These are phyloP conservation scores for Cladosporium sp. DNA, from an alignment of 2,329 filamentous ascomycete genomes.

Conservation along the genomic window DNA sequence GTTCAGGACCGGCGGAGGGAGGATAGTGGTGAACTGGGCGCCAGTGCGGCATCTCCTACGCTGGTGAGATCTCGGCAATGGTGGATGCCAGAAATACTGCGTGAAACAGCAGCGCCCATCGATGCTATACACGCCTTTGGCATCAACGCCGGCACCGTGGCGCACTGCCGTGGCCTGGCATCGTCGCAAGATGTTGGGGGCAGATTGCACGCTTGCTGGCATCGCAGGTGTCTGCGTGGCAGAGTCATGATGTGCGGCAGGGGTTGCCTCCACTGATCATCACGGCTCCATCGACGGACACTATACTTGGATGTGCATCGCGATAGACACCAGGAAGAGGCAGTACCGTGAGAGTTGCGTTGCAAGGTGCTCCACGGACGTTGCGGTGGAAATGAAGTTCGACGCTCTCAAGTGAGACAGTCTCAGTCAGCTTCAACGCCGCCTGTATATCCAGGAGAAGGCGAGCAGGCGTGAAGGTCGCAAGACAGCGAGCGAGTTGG, in stretches of 20 bases:
- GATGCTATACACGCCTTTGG: background rate
- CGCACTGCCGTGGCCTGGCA: background rate
- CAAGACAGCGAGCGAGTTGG: background rate
- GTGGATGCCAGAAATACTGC: slow-evolving; percentile 11
- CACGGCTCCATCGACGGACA: background rate
- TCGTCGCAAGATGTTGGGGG: background rate
- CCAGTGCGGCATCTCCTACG: background rate
- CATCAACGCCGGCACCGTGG: background rate
- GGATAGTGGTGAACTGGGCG: slow-evolving; percentile 7
- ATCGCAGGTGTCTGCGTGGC: too few relatives aligned
- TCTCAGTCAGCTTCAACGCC: slow-evolving; percentile 11
- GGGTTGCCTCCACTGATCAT: background rate
- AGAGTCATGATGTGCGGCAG: slow-evolving; percentile 9
- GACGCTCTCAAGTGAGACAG: slow-evolving; percentile 4
- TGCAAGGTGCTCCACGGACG: background rate
- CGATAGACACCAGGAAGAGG: background rate
- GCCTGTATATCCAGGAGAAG: background rate
- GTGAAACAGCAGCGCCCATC: slow-evolving; percentile 14
- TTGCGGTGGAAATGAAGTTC: slow-evolving; percentile 15
- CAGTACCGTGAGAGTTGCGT: background rate
- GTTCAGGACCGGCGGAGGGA: slow-evolving; percentile 1
- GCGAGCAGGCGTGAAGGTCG: slow-evolving; percentile 4
- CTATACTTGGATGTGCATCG: background rate
- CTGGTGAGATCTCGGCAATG: slow-evolving; percentile 4
- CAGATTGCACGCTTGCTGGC: too few relatives aligned